Conservation (phyloP, 139 green algal species). For the Auxenochlorella pyrenoidosa region DNA sequence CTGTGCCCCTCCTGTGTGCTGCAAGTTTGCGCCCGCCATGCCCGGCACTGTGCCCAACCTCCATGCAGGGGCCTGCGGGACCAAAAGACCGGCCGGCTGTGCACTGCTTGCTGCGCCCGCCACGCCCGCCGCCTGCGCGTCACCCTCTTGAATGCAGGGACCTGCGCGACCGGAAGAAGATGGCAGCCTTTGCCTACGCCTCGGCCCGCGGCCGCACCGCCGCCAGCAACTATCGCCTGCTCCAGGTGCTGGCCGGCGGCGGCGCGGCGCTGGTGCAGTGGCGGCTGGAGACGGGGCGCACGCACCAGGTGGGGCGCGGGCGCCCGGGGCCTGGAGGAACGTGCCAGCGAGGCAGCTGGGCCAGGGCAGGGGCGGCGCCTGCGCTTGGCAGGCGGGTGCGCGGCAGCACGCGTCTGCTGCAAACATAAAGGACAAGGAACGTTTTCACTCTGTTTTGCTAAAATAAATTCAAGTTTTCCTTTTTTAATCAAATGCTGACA, state of each 20-base stretch:
- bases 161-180: constrained; percentile 77
- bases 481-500: too few species aligned
- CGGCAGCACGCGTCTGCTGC: too few species aligned
- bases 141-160: constrained; percentile 46
- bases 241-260: constrained; percentile 74
- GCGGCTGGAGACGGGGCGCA: constrained; percentile 94
- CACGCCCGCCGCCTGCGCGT: not conserved
- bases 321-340: too few species aligned
- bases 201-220: constrained; percentile 66
- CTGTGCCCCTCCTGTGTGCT: not conserved
- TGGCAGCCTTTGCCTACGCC: constrained; percentile 71
- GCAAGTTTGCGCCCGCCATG: not conserved
- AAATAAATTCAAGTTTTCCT: too few species aligned
- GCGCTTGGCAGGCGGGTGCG: too few species aligned
- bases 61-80: too few species aligned
- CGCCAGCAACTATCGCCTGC: constrained; percentile 81
- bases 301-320: constrained; percentile 70
- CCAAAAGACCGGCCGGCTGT: too few species aligned
- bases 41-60: too few species aligned
- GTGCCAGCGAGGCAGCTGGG: too few species aligned
- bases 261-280: constrained; percentile 87
- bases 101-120: not conserved
- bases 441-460: too few species aligned
- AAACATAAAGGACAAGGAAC: too few species aligned
- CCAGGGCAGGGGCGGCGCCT: too few species aligned